Base-by-base conservation (phyloP, 768 basidiomycete species). In the Postia placenta region DNA sequence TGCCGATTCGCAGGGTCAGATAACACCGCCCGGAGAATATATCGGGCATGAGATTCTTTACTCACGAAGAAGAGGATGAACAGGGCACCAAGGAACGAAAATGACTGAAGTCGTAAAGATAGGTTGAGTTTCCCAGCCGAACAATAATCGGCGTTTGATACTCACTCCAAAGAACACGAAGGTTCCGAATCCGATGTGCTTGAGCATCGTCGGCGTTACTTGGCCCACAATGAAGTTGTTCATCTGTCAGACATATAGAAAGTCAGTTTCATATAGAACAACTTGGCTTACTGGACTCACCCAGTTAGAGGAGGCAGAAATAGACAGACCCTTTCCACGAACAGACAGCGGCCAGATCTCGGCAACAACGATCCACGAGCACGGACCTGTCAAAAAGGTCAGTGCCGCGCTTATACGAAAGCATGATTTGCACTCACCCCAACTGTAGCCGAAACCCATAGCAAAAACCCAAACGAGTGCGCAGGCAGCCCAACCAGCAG, bases 261-360 rank as follows among this genome's bases (percentile, higher is more conserved):
- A n/a, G n/a, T n/a, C n/a, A n/a, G n/a, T n/a, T n/a, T n/a, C n/a
- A n/a, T n/a, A n/a, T n/a, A n/a, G n/a, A n/a, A n/a, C n/a, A n/a
- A n/a, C n/a, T n/a, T n/a, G n/a, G n/a, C n/a, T n/a, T n/a, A n/a
- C n/a, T 12, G 15, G 38, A 65, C 70, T 25, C 60, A 79, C 80
- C 82, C 83, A 88, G 68, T 88, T 88, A 12, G 81, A 80, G 5
- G 83, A 87, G 4, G 83, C 80, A 3, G 82, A 80, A 54, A 90
- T 84, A 2, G 83, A 83, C 51, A 88, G 65, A 38, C 85, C 86
- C 67, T 87, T 87, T 46, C 84, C 82, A 48, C 86, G 79, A 50
- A 87, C 77, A 51, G 78, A 80, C 57, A 87, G 62, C 12, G 83
- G 81, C 79, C 79, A 84, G 43, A 84, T 85, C 67, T 87, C 85